Base-by-base conservation (phyloP, 805 yeast species). In the Candida krabiensis region DNA sequence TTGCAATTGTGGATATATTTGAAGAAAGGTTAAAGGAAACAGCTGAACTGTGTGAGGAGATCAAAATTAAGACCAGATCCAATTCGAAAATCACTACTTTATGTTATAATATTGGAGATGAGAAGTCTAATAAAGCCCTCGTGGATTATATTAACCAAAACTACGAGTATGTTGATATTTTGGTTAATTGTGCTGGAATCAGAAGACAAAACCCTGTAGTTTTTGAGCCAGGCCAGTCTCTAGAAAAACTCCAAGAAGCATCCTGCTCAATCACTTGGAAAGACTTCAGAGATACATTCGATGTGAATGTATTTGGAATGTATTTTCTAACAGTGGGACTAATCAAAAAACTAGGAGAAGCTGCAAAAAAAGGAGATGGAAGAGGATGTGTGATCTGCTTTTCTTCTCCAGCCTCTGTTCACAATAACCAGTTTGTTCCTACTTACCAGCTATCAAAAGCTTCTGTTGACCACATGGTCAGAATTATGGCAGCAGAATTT, bases 401-500 rank as follows among this genome's bases (percentile, higher is more conserved):
- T 25, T 52, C 55, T 9, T 50, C 53, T 6, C 55, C 55, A 4
- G 43, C 49, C 14, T 43, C 56, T 6, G 53, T 50, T 3, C 55
- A 50, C 30, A 48, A 39, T 22, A 48, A 48, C 24, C 56, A 52
- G 31, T 48, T 52, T 46, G 53, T 52, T 19, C 55, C 56, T 9
- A 40, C 53, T 3, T 52, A 50, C 22, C 55, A 52, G 24, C 42
- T 52, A 2, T 43, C 53, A 2, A 52, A 52, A 28, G 50, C 41
- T 14, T 35, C 55, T 2, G 38, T 48, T 12, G 55, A 50, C 28
- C 56, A 52, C 28, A 50, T 52, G 56, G 56, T 52, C 13, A 41
- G 56, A 39, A 52, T 52, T 24, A 46, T 52, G 56, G 56, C 56
- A 9, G 56, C 55, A 9, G 50, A 52, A 22, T 50, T 52, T 44